A percentile compares a stretch with the other conserved stretches of the same genome.
Evolutionary conservation across 768 basidiomycete species (phyloP).

Genomic region (Serendipita vermifera): DNA sequence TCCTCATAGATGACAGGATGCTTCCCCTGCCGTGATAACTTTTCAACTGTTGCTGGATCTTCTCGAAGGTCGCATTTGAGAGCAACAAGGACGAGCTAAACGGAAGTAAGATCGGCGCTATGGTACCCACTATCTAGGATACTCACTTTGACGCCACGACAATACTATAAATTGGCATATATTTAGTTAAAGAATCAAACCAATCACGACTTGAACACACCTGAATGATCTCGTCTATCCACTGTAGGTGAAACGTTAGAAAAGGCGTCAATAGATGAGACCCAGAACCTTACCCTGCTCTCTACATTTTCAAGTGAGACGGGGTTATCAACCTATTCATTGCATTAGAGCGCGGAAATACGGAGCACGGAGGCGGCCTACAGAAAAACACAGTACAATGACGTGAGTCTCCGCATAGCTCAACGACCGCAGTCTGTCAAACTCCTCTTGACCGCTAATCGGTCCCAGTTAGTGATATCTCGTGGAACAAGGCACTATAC

Average conservation of each 20-base stretch:
- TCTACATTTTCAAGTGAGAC: slow-evolving; percentile 95
- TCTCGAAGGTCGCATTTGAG: slow-evolving; percentile 94
- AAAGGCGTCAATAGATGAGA: not conserved
- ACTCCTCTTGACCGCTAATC: slow-evolving; percentile 71
- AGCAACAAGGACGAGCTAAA: slow-evolving; percentile 75
- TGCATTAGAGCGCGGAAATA: not conserved
- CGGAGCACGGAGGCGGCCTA: slow-evolving; percentile 25
- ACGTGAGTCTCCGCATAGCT: slow-evolving; percentile 96
- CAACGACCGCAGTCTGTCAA: slow-evolving; percentile 84
- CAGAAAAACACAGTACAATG: slow-evolving; percentile 92
- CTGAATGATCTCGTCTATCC: slow-evolving; percentile 73
- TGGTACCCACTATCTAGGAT: slow-evolving; percentile 12
- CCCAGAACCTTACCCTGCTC: slow-evolving; percentile 45
- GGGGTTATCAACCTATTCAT: slow-evolving; percentile 72
- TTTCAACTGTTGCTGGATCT: slow-evolving; percentile 56
- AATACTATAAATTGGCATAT: slow-evolving; percentile 47
- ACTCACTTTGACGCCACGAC: slow-evolving; percentile 84
- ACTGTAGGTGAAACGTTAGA: slow-evolving; percentile 50
- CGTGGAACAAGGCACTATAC: slow-evolving; percentile 18
- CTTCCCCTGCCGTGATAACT: slow-evolving; percentile 53
- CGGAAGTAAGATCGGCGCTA: not conserved
- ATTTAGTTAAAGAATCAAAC: not conserved
- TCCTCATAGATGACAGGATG: slow-evolving; percentile 85
- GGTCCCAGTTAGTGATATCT: not conserved
- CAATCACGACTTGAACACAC: slow-evolving; percentile 4